These are phyloP conservation scores for Neofusicoccum cordaticola DNA, from an alignment of 2,329 filamentous ascomycete genomes.

Conservation along the genomic window DNA sequence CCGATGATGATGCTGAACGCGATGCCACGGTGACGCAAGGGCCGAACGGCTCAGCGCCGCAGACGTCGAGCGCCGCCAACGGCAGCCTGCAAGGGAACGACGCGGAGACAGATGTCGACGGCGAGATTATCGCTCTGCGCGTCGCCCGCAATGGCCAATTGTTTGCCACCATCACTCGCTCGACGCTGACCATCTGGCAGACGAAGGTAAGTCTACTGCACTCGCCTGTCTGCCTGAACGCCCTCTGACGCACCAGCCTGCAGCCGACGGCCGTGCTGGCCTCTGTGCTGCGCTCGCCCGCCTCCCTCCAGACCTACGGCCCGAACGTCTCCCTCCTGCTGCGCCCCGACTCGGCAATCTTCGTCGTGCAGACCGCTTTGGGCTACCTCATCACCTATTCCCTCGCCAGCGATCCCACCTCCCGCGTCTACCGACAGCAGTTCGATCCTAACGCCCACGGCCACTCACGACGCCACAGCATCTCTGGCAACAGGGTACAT, in stretches of 20 bases:
- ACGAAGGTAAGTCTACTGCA: slow-evolving; percentile 64
- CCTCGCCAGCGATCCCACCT: slow-evolving; percentile 76
- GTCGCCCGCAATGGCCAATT: slow-evolving; percentile 76
- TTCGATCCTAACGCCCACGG: slow-evolving; percentile 57
- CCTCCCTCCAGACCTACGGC: slow-evolving; percentile 80
- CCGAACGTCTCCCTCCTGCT: slow-evolving; percentile 80
- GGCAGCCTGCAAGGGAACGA: slow-evolving; percentile 23
- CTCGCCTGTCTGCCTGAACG: slow-evolving; percentile 18
- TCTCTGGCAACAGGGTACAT: slow-evolving; percentile 35
- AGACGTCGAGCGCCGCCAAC: slow-evolving; percentile 12
- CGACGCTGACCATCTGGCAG: slow-evolving; percentile 93
- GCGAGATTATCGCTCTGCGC: slow-evolving; percentile 72
- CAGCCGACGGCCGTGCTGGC: slow-evolving; percentile 87
- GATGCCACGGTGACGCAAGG: slow-evolving; percentile 15
- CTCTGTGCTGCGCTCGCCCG: slow-evolving; percentile 74
- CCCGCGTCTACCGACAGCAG: slow-evolving; percentile 79
- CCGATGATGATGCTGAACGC: slow-evolving; percentile 13
- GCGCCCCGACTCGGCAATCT: slow-evolving; percentile 85
- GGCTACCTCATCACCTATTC: slow-evolving; percentile 95
- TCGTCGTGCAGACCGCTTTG: slow-evolving; percentile 81
- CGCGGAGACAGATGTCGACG: slow-evolving; percentile 37
- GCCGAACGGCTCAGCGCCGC: slow-evolving; percentile 13
- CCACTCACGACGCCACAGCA: slow-evolving; percentile 51
- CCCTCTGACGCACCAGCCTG: slow-evolving; percentile 16
- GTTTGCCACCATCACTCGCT: slow-evolving; percentile 83